Base-by-base conservation (phyloP, 2,329 filamentous ascomycete species). In the Purpureocillium takamizusanense region DNA sequence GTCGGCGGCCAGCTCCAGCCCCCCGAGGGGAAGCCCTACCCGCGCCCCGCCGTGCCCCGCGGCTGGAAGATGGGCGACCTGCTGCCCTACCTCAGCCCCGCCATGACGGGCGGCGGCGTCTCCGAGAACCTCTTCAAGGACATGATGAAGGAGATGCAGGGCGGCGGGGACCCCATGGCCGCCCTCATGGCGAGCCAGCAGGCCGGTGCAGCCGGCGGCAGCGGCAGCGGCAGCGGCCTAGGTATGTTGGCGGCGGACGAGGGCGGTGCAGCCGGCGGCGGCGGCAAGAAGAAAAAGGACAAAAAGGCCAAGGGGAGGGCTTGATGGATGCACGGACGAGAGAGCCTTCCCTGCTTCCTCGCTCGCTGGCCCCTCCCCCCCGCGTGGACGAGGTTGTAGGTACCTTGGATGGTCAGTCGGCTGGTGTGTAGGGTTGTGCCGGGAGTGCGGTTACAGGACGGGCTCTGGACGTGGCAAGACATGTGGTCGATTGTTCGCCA, bases 111-210 rank as follows among this genome's bases (percentile, higher is more conserved):
- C 8, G 92, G 92, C 10, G 92, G 92, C 28, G 86, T 97, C 10
- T 89, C 80, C 45, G 92, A 98, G 61, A 94, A 97, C 55, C 78
- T 95, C 44, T 80, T 97, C 54, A 87, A 92, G 68, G 89, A 95
- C 50, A 94, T 95, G 72, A 95, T 97, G 89, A 82, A 80, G 54
- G 87, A 94, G 66, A 94, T 97, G 86, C 69, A 72, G 53, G 60
- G 61, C 3, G 64, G 62, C 2, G 69, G 63, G 1, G 67, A 70
- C 31, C 63, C 61, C 7, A 67, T 69, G 66, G 53, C 59, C 7
- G 65, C 63, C 29, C 44, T 65, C 40, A 65, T 66, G 62, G 63
- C 58, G 7, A 60, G 51, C 23, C 44, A 46, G 38, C 39, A 41
- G 39, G 57, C 53, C 34, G 56, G 42, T 2, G 60, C 54, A 2